A percentile compares a stretch with the other conserved stretches of the same genome.
phyloP scores from a whole-genome alignment of 306 rosid species.

The Fagus crenata region DNA sequence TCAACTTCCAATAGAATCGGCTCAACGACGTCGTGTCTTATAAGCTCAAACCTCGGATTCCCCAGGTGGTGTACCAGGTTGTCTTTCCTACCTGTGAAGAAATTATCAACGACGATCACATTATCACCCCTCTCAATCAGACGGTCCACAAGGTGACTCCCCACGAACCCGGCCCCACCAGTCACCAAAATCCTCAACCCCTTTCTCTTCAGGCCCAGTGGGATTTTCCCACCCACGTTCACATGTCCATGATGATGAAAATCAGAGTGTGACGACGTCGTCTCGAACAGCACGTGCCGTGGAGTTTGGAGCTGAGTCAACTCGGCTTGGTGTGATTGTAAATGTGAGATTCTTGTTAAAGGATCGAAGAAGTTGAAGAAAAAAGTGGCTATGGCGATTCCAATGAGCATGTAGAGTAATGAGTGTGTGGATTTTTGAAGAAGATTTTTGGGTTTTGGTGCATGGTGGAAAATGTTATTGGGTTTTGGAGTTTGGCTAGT shows the following conservation, averaged over 20 bases:
- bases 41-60: constrained; percentile 79
- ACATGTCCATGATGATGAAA: not conserved
- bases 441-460: not conserved
- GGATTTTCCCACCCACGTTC: constrained; percentile 39
- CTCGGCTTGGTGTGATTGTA: not conserved
- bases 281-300: constrained; percentile 50
- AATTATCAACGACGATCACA: constrained; percentile 80
- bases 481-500: constrained; percentile 5
- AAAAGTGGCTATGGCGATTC: constrained; percentile 40
- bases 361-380: constrained; percentile 40
- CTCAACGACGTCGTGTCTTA: constrained; percentile 90
- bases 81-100: constrained; percentile 82
- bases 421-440: constrained; percentile 5
- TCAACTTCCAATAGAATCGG: constrained; percentile 86
- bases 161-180: constrained; percentile 97
- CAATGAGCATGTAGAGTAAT: constrained; percentile 30
- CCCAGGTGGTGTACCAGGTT: constrained; percentile 72
- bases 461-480: not conserved
- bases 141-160: constrained; percentile 93
- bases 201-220: constrained; percentile 40
- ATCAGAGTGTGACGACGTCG: not conserved
- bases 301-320: constrained; percentile 22
- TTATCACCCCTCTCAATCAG: constrained; percentile 74
- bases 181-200: constrained; percentile 67
- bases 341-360: not conserved